Conservation (phyloP, 202 grass and related monocot species). For the Zizania palustris region DNA sequence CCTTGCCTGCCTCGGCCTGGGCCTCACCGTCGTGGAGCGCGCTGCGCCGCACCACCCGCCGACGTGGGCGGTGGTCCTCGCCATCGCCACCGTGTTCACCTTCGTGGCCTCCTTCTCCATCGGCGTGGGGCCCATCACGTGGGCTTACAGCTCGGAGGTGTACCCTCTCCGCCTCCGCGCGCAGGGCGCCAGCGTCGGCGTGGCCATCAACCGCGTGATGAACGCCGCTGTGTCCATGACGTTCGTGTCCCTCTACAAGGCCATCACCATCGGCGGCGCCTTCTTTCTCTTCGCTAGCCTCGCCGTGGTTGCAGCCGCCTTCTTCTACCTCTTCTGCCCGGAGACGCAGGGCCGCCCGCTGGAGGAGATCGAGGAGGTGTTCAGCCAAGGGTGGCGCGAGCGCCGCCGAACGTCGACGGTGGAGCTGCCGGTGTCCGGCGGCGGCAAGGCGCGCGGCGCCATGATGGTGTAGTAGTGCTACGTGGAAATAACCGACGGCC, state of each 20-base stretch:
- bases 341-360: slow-evolving; percentile 60
- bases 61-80: slow-evolving; percentile 57
- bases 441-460: neutral
- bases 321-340: slow-evolving; percentile 62
- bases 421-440: slow-evolving; percentile 20
- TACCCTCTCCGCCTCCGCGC: slow-evolving; percentile 64
- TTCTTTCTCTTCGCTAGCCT: slow-evolving; percentile 68
- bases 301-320: slow-evolving; percentile 44
- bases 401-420: neutral
- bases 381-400: slow-evolving; percentile 31
- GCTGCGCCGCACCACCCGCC: slow-evolving; percentile 23
- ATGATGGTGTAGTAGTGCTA: neutral
- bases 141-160: slow-evolving; percentile 72
- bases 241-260: slow-evolving; percentile 72
- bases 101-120: slow-evolving; percentile 68
- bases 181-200: slow-evolving; percentile 55
- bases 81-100: slow-evolving; percentile 54
- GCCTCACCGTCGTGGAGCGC: slow-evolving; percentile 56
- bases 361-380: slow-evolving; percentile 65
- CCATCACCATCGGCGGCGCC: slow-evolving; percentile 63
- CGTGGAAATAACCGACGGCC: no score
- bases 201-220: slow-evolving; percentile 62
- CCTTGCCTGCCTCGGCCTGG: slow-evolving; percentile 48
- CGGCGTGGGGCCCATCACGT: slow-evolving; percentile 64
- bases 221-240: slow-evolving; percentile 67